Evolutionary conservation across 257 asterid genomes (phyloP), one percentile per base, ranked within the genome.

Genomic region (Rauvolfia tetraphylla): DNA sequence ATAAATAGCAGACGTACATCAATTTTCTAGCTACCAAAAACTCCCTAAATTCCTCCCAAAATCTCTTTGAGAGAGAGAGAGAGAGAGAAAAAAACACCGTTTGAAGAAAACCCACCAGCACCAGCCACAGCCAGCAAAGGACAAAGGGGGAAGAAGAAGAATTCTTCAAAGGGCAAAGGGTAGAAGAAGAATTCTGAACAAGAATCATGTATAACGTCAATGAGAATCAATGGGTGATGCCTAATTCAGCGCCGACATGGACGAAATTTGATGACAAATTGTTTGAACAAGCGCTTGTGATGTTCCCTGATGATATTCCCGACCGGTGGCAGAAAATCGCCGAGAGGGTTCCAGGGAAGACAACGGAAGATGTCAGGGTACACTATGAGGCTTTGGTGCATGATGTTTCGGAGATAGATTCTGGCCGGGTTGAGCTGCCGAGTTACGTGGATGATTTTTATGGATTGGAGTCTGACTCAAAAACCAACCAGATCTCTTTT

Each of bases 271-370:
- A 81, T 29, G 84, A 81, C 42, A 81, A 81, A 42, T 2, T 77
- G 13, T 81, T 73, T 8, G 84, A 81, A 81, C 38, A 44, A 14
- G 79, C 44, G 6, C 39, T 80, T 27, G 81, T 71, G 53, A 23
- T 15, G 41, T 70, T 17, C 36, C 65, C 75, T 7, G 75, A 66
- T 22, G 82, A n/a, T 25, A 39, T 18, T 14, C 27, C 65, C 2
- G 63, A 79, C 79, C 27, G 82, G 62, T 79, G 82, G 81, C 56
- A 33, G 23, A 72, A 63, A 48, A 72, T 81, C 3, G 75, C 84
- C 0, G 36, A 71, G 59, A 39, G 48, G 42, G 11, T 81, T 1
- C 78, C 84, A 0, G 72, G 71, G 3, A 81, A 72, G 75, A 36
- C 84, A 15, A 18, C 72, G 22, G 74, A 71, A 17, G 78, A 81